Evolutionary conservation across 116 monocot species (phyloP).

Genomic region (Zostera marina): DNA sequence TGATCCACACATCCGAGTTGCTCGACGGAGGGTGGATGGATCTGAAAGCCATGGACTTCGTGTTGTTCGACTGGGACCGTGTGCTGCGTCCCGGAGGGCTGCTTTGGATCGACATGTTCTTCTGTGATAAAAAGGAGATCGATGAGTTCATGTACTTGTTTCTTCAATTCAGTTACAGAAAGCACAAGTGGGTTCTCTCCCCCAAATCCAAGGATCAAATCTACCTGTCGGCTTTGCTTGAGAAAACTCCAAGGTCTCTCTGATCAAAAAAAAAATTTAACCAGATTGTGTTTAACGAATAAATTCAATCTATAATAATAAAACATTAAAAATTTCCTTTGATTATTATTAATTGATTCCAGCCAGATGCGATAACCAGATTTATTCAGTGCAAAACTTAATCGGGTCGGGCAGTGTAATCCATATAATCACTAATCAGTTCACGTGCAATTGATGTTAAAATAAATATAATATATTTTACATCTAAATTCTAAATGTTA

Average conservation of each 20-base stretch:
- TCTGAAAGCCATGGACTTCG: conserved; percentile 54
- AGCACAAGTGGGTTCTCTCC: conserved; percentile 62
- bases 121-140: conserved; percentile 52
- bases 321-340: too few relatives aligned
- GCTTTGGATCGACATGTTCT: conserved; percentile 72
- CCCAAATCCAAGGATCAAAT: conserved; percentile 71
- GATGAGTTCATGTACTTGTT: conserved; percentile 75
- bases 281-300: too few relatives aligned
- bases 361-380: too few relatives aligned
- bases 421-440: too few relatives aligned
- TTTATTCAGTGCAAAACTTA: too few relatives aligned
- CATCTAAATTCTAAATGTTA: too few relatives aligned
- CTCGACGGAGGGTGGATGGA: conserved; percentile 73
- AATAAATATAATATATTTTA: too few relatives aligned
- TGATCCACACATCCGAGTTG: conserved; percentile 56
- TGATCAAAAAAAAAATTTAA: too few relatives aligned
- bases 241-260: conserved; percentile 51
- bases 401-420: too few relatives aligned
- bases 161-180: conserved; percentile 58
- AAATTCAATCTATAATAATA: too few relatives aligned
- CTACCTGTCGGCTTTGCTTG: conserved; percentile 69
- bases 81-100: conserved; percentile 55
- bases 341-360: too few relatives aligned
- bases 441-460: too few relatives aligned
- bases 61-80: conserved; percentile 53